These are phyloP conservation scores for Schizophyllum commune DNA, from an alignment of 1,284 basidiomycete species.

Conservation along the genomic window DNA sequence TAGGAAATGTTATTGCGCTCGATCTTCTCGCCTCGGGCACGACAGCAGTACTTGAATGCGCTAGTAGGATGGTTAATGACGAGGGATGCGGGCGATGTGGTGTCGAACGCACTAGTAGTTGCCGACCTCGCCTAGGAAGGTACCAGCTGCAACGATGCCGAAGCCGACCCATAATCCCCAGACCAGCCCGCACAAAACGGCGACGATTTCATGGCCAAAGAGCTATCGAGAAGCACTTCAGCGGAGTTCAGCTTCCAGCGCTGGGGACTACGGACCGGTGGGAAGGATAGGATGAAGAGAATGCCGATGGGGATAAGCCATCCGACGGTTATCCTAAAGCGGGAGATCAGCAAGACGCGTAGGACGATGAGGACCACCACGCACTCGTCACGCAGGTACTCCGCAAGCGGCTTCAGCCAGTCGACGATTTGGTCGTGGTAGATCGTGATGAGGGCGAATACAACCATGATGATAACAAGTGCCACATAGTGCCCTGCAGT, in stretches of 20 bases:
- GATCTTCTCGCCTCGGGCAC: conserved; percentile 58
- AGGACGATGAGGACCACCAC: conserved; percentile 44
- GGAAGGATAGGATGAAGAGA: conserved; percentile 72
- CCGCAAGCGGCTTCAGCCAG: conserved; percentile 31
- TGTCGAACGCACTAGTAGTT: conserved; percentile 54
- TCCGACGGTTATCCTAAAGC: conserved; percentile 38
- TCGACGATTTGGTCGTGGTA: conserved; percentile 61
- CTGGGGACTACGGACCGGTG: conserved; percentile 41
- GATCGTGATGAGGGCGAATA: conserved; percentile 53
- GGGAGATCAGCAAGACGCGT: conserved; percentile 5
- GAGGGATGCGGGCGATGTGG: background rate
- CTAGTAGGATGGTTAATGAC: conserved; percentile 22
- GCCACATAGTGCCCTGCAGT: conserved; percentile 45
- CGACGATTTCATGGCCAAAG: conserved; percentile 74
- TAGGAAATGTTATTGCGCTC: conserved; percentile 69
- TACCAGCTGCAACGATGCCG: conserved; percentile 59
- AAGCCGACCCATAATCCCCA: conserved; percentile 67
- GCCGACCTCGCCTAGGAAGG: conserved; percentile 60
- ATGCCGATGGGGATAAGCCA: conserved; percentile 82
- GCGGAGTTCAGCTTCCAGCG: background rate
- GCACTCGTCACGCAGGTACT: conserved; percentile 7
- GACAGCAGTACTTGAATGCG: conserved; percentile 60
- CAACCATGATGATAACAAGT: conserved; percentile 29
- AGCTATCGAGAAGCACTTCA: conserved; percentile 28
- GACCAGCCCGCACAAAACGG: conserved; percentile 69